These are phyloP conservation scores for Platanthera guangdongensis DNA, from an alignment of 106 monocot genomes.

Conservation along the genomic window DNA sequence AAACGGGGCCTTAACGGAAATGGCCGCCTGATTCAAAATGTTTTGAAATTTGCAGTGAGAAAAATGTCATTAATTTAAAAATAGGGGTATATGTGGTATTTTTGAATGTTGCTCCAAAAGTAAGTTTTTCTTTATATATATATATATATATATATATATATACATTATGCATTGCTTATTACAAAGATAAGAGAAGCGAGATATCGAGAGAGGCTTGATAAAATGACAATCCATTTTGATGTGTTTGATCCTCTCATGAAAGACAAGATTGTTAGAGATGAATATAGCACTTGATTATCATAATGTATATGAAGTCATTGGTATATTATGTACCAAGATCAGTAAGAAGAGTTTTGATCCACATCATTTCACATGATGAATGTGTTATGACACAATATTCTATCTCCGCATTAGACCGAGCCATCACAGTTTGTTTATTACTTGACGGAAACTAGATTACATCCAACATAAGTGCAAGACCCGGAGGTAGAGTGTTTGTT, in stretches of 20 bases:
- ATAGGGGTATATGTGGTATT: too few relatives aligned
- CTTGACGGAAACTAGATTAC: background rate
- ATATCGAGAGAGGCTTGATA: background rate
- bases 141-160: too few relatives aligned
- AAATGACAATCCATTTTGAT: background rate
- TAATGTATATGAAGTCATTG: background rate
- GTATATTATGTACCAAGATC: background rate
- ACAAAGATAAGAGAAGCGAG: background rate
- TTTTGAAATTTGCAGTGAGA: too few relatives aligned
- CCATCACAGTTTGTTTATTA: background rate
- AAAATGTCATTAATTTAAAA: too few relatives aligned
- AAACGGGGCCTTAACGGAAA: too few relatives aligned
- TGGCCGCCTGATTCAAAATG: too few relatives aligned
- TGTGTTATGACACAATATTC: background rate
- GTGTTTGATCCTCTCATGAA: too few relatives aligned
- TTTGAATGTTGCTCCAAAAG: too few relatives aligned
- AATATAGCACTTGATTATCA: background rate
- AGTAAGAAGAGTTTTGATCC: background rate
- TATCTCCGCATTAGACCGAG: too few relatives aligned
- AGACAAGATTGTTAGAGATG: background rate
- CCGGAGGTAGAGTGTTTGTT: background rate
- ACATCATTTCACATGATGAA: background rate
- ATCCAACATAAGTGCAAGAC: background rate
- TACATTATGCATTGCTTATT: background rate
- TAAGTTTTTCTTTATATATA: too few relatives aligned